Conservation (phyloP, 352 stramenopile species). For the Detonula confervacea region DNA sequence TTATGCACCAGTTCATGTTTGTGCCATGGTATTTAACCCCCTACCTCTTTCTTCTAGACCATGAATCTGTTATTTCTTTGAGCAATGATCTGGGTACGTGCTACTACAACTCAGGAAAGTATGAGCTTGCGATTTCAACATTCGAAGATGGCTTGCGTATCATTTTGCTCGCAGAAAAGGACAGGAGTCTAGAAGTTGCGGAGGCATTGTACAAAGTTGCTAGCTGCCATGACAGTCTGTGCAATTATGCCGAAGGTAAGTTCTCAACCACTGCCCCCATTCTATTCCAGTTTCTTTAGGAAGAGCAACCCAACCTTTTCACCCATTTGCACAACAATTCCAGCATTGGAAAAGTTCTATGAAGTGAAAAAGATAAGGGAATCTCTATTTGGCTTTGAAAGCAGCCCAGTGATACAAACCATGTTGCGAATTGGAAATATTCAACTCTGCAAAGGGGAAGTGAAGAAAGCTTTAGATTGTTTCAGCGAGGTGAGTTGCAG, state of each 20-base stretch:
- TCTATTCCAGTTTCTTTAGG: neutral
- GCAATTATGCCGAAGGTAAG: constrained; percentile 60
- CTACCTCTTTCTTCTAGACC: constrained; percentile 25
- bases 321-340: neutral
- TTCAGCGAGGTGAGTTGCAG: constrained; percentile 57
- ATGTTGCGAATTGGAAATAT: constrained; percentile 67
- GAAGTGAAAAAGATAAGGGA: constrained; percentile 58
- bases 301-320: constrained; percentile 4
- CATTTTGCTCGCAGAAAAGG: constrained; percentile 24
- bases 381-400: constrained; percentile 42
- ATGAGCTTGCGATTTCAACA: constrained; percentile 50
- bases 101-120: constrained; percentile 67
- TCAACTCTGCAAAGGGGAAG: constrained; percentile 56
- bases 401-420: constrained; percentile 52
- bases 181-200: constrained; percentile 44
- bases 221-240: constrained; percentile 66
- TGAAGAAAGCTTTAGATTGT: constrained; percentile 47
- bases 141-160: constrained; percentile 59
- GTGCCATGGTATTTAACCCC: neutral
- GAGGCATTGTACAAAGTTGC: constrained; percentile 69
- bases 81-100: constrained; percentile 55
- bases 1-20: neutral
- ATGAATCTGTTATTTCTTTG: constrained; percentile 43
- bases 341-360: constrained; percentile 58
- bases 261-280: neutral